Evolutionary conservation across 352 stramenopile genomes (phyloP).

Genomic region (Pythium rishiriense): DNA sequence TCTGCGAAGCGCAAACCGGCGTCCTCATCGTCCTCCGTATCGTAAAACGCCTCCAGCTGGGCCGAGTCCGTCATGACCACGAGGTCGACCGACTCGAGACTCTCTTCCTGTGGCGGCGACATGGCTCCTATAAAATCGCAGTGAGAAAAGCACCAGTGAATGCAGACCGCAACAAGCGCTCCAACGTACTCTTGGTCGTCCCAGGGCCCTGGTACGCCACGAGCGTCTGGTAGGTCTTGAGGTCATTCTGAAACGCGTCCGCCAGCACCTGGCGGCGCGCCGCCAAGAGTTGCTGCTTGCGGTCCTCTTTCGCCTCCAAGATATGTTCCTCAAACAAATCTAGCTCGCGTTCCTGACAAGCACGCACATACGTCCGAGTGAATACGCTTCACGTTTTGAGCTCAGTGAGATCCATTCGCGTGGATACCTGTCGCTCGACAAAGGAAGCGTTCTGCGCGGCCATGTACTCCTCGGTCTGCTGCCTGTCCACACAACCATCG

Average conservation of each 20-base stretch:
- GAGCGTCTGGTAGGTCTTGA: conserved; percentile 80
- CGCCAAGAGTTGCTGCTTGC: conserved; percentile 58
- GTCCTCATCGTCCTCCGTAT: conserved; percentile 44
- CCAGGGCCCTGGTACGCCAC: conserved; percentile 50
- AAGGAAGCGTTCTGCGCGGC: conserved; percentile 75
- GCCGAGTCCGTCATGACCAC: conserved; percentile 59
- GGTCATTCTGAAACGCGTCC: conserved; percentile 70
- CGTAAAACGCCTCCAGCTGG: conserved; percentile 76
- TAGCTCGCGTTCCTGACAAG: conserved; percentile 63
- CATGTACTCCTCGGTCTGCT: conserved; percentile 72
- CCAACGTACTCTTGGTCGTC: conserved; percentile 9
- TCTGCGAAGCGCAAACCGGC: conserved; percentile 12
- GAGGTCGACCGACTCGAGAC: conserved; percentile 72
- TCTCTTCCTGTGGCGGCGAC: conserved; percentile 32
- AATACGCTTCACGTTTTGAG: background rate
- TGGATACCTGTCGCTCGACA: conserved; percentile 42
- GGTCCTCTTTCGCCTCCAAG: conserved; percentile 61
- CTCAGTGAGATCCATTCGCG: background rate
- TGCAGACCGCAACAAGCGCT: background rate
- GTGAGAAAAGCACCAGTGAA: background rate
- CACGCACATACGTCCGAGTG: background rate
- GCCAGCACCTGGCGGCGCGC: conserved; percentile 53
- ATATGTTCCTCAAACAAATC: conserved; percentile 70
- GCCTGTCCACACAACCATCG: conserved; percentile 16
- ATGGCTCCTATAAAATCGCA: conserved; percentile 5